These are phyloP conservation scores for Clavispora vitiphila DNA, from an alignment of 805 yeast species.

Conservation along the genomic window DNA sequence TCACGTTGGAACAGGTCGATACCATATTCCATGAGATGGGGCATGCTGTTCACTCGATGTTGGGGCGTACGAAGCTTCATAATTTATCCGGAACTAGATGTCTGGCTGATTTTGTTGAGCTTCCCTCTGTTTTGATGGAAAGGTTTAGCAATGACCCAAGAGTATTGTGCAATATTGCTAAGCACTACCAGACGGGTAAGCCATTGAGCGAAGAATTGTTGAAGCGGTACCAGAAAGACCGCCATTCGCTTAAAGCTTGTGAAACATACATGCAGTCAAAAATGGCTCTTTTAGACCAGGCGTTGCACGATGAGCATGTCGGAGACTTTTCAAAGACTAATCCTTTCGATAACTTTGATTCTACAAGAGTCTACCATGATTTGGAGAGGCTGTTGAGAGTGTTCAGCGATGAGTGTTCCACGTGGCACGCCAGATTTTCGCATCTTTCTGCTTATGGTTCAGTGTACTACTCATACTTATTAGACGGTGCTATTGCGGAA, in stretches of 20 bases:
- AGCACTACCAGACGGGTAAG: conserved; percentile 63
- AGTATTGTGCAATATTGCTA: conserved; percentile 68
- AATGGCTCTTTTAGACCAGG: conserved; percentile 86
- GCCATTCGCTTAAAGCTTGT: conserved; percentile 52
- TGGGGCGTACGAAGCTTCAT: conserved; percentile 85
- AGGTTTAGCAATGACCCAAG: conserved; percentile 79
- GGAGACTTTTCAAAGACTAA: conserved; percentile 24
- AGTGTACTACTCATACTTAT: conserved; percentile 83
- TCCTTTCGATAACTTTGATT: conserved; percentile 28
- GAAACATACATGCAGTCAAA: conserved; percentile 84
- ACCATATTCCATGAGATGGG: conserved; percentile 98
- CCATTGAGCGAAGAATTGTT: conserved; percentile 49
- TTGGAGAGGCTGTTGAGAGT: conserved; percentile 56
- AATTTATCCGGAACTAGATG: conserved; percentile 94
- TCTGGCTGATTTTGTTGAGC: conserved; percentile 92
- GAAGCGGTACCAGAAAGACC: conserved; percentile 46
- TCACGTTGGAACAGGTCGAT: conserved; percentile 77
- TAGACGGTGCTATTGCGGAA: conserved; percentile 90
- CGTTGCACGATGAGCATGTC: conserved; percentile 49
- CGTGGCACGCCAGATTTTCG: conserved; percentile 93
- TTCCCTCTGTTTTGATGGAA: conserved; percentile 96
- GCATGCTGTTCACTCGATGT: conserved; percentile 96
- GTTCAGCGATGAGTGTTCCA: conserved; percentile 63
- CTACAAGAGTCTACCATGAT: conserved; percentile 59
- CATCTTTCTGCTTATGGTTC: conserved; percentile 93